These are phyloP conservation scores for Botrytis paeoniae DNA, from an alignment of 2,329 filamentous ascomycete species.

Conservation along the genomic window DNA sequence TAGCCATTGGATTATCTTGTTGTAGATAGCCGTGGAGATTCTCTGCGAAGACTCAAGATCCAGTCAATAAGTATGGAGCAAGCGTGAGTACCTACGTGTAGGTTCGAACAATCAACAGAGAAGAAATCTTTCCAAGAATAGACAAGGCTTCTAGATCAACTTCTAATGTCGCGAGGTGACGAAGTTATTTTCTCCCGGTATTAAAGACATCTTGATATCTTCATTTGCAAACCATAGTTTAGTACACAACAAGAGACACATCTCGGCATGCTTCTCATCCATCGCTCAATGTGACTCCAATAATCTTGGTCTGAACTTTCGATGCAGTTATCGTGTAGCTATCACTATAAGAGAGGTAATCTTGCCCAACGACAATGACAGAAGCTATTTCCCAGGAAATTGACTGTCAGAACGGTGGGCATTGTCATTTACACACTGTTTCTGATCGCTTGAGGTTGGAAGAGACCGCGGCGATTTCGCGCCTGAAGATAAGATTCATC, in stretches of 20 bases:
- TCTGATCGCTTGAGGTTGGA: no score
- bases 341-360: background rate
- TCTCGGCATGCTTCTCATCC: background rate
- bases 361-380: background rate
- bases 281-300: background rate
- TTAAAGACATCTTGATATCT: no score
- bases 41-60: background rate
- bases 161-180: rapidly evolving
- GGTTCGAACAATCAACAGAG: no score
- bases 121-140: background rate
- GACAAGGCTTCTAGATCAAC: background rate
- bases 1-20: background rate
- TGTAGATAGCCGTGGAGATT: background rate
- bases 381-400: background rate
- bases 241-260: background rate
- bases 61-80: no score
- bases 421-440: rapidly evolving
- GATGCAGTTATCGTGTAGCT: background rate
- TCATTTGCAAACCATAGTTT: no score
- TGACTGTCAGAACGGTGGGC: background rate
- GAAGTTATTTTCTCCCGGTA: rapidly evolving
- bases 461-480: no score
- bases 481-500: no score
- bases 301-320: background rate
- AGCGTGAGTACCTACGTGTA: no score